Evolutionary conservation across 2,329 filamentous ascomycete species (phyloP), one percentile per base, ranked within the genome.

Genomic region (Alternaria longipes): DNA sequence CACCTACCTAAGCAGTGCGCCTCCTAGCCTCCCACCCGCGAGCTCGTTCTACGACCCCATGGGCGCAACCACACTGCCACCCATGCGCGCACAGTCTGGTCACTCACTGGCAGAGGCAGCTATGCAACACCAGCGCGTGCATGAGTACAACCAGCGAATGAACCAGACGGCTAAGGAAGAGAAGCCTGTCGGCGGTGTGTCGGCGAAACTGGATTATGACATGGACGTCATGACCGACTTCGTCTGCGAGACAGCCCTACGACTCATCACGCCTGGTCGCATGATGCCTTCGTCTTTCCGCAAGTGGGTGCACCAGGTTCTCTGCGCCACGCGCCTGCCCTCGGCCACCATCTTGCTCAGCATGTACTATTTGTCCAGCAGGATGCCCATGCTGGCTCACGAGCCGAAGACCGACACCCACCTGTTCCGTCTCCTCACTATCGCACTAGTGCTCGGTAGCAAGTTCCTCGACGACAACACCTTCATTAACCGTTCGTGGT

Each of bases 381-480:
- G 93, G 62, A 90, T 97, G 84, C 91, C 91, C 69, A 89, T 90
- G 77, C 85, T 93, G 71, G 90, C 88, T 66, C 78, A 65, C 20
- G 71, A 78, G 68, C 72, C 76, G 65, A 80, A 83, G 52, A 83
- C 82, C 41, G 84, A 86, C 56, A 90, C 90, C 44, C 90, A 95
- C 75, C 86, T 96, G 56, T 97, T 94, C 85, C 91, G 93, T 62
- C 90, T 96, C 82, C 85, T 97, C 66, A 97, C 93, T 7, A 91
- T 94, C 38, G 89, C 91, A 8, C 83, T 97, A 59, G 86, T 97
- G 53, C 85, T 97, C 54, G 94, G 93, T 62, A 97, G 93, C 87
- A 97, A 97, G 82, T 97, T 97, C 74, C 84, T 97, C 68, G 94
- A 97, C 74, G 94, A 97, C 84, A 97, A 97, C 81, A 97, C 94